Evolutionary conservation across 192 early-diverging fungal genomes (phyloP), one percentile per base, ranked within the genome.

Genomic region (Blastocladiella britannica): DNA sequence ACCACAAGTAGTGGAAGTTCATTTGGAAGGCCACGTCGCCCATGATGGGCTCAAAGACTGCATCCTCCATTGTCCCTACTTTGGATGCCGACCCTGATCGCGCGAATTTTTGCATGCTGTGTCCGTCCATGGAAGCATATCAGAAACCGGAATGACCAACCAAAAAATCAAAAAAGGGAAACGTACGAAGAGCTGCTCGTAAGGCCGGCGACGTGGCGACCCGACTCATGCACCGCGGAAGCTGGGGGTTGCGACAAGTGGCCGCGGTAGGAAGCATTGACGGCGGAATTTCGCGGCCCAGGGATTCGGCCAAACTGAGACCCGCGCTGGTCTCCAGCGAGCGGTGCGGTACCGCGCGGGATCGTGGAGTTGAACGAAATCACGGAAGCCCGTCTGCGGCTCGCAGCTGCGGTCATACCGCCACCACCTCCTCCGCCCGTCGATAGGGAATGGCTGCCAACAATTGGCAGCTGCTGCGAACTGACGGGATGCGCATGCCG

Each of bases 1-100:
- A 68, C 59, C 65, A 70, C 24, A 64, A 29, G 55, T 65, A 74
- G 52, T 74, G 72, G 24, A 51, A 8, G 20, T 29, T 25, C 63
- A 71, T 64, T 67, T 74, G 26, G 22, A 20, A 53, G 22, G n/a
- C 7, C 12, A 47, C n/a, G 37, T 20, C n/a, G 37, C 37, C 37
- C 2, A 47, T 20, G 15, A 47, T 9, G 15, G 37, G 37, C 37
- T 47, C 37, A 47, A 47, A 47, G n/a, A n/a, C n/a, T 6, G 37
- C 15, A 20, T 47, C 37, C 37, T 47, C 37, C 15, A 20, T 20
- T 20, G 37, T 47, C 15, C 37, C 37, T 20, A 47, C 37, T 20
- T 47, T 47, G 37, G 37, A 47, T 9, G n/a, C 37, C 15, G 37
- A 20, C 12, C 37, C 15, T 6, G 37, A 47, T 4, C 15, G 37